phyloP scores from a whole-genome alignment of 176 grass and related monocot genomes.

The Urochloa ruziziensis region DNA sequence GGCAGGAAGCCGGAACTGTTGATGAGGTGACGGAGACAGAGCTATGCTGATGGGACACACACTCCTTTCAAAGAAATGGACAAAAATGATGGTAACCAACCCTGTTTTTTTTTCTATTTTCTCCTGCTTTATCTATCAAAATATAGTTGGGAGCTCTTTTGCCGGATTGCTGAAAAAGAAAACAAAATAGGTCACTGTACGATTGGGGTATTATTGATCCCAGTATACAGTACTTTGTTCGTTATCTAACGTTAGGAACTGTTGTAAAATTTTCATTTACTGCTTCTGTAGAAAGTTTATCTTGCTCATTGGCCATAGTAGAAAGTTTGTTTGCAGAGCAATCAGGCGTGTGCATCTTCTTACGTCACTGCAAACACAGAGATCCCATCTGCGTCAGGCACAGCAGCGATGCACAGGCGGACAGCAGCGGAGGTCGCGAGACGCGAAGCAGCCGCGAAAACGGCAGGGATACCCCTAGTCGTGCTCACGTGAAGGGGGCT shows the following conservation, averaged over 20 bases:
- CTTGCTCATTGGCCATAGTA: too few species aligned
- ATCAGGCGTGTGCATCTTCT: not conserved
- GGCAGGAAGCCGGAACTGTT: not conserved
- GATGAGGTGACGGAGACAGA: not conserved
- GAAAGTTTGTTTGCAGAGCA: not conserved
- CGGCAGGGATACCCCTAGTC: not conserved
- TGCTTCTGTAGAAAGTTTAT: too few species aligned
- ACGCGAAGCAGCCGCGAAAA: slow-evolving; percentile 27
- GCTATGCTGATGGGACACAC: not conserved
- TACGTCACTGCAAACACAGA: not conserved
- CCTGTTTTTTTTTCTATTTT: not conserved
- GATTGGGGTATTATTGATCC: too few species aligned
- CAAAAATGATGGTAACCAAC: not conserved
- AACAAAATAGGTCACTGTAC: too few species aligned
- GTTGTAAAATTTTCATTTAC: too few species aligned
- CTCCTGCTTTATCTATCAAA: not conserved
- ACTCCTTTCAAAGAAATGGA: not conserved
- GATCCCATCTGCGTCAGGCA: not conserved
- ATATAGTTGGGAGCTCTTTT: not conserved
- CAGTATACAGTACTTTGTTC: too few species aligned
- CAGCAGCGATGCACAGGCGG: not conserved
- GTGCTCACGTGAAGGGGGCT: not conserved
- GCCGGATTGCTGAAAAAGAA: not conserved
- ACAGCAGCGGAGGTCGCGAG: not conserved
- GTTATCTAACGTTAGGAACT: too few species aligned